Evolutionary conservation across 805 yeast species (phyloP).

Genomic region (Kuraishia hungarica): DNA sequence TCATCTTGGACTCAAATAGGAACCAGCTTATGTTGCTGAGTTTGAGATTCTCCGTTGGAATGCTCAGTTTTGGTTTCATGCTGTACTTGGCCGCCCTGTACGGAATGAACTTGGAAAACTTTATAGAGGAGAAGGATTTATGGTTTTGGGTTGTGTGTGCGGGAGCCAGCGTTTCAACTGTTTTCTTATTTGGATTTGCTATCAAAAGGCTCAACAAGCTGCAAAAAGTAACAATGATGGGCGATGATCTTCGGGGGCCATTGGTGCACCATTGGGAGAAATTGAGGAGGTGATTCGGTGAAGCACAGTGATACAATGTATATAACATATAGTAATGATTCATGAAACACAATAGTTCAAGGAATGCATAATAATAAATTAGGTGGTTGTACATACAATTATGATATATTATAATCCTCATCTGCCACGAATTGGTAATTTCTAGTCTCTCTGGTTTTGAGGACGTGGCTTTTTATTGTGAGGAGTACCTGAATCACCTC

Average conservation of each 20-base stretch:
- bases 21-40: constrained; percentile 88
- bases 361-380: not conserved
- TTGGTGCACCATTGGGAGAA: not conserved
- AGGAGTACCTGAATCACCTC: not conserved
- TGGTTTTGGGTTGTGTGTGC: constrained; percentile 54
- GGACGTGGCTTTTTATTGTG: not conserved
- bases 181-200: constrained; percentile 42
- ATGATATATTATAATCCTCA: not conserved
- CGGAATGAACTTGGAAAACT: constrained; percentile 94
- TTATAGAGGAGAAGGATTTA: constrained; percentile 70
- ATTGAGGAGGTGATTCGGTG: not conserved
- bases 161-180: constrained; percentile 30
- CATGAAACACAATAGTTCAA: not conserved
- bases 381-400: not conserved
- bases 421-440: not conserved
- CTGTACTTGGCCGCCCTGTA: constrained; percentile 78
- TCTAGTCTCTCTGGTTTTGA: not conserved
- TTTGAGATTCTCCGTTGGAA: constrained; percentile 71
- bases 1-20: constrained; percentile 87
- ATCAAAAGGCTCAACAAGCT: constrained; percentile 51
- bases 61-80: constrained; percentile 74
- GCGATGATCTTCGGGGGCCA: constrained; percentile 3
- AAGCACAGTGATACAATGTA: not conserved
- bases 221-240: constrained; percentile 58
- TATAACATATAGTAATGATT: not conserved